phyloP scores from a whole-genome alignment of 2,329 filamentous ascomycete genomes.

The Arthroderma sp. region DNA sequence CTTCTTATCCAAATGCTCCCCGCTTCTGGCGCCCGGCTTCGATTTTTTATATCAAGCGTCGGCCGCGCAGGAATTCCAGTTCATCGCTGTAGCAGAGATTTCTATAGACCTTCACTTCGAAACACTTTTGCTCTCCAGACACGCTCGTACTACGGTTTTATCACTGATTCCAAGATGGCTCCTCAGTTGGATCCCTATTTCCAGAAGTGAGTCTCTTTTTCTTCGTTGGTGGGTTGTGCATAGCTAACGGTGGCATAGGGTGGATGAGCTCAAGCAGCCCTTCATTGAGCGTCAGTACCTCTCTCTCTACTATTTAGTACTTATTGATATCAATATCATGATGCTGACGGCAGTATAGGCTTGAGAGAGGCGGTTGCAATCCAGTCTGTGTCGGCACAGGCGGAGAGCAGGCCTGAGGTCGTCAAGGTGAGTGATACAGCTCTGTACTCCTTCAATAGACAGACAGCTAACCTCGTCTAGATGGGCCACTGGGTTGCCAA shows the following conservation, averaged over 20 bases:
- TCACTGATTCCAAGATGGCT: conserved; percentile 57
- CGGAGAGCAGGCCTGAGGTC: conserved; percentile 78
- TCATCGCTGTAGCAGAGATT: neutral
- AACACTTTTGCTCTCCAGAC: conserved; percentile 4
- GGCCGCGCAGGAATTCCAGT: neutral
- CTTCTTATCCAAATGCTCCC: conserved; percentile 13
- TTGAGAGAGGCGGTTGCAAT: conserved; percentile 89
- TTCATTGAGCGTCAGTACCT: conserved; percentile 64
- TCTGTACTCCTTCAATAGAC: conserved; percentile 8
- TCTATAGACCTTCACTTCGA: neutral
- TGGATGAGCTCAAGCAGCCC: conserved; percentile 62
- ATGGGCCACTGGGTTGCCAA: conserved; percentile 87
- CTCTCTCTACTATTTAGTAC: neutral
- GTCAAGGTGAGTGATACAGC: conserved; percentile 48
- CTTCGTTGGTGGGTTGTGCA: neutral
- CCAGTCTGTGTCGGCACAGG: conserved; percentile 86
- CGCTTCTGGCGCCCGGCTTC: conserved; percentile 7
- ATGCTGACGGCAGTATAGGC: conserved; percentile 18
- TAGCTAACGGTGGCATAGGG: conserved; percentile 28
- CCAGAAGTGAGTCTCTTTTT: conserved; percentile 47
- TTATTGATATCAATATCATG: neutral
- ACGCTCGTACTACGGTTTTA: conserved; percentile 34
- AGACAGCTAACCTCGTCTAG: conserved; percentile 23
- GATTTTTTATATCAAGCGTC: neutral
- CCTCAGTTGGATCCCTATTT: conserved; percentile 86